Percentiles rank a stretch among this genome's conserved stretches.
phyloP scores from a whole-genome alignment of 2,329 filamentous ascomycete species.

The Xylariaceae sp. region DNA sequence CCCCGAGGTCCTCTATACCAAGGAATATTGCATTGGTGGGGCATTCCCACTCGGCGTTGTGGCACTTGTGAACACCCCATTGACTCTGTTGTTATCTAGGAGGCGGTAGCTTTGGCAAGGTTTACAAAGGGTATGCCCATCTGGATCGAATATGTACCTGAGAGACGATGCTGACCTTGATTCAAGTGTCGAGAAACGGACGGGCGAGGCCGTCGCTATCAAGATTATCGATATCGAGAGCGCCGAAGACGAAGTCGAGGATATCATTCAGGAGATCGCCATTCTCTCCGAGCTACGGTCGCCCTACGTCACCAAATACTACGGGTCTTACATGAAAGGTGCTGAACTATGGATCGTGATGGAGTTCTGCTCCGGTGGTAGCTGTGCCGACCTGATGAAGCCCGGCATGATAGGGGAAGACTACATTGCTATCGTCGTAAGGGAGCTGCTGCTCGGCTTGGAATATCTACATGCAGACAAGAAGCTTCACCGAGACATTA shows the following conservation, averaged over 20 bases:
- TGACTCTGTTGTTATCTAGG: slow-evolving; percentile 45
- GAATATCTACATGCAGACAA: slow-evolving; percentile 94
- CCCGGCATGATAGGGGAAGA: slow-evolving; percentile 87
- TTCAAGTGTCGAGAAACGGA: slow-evolving; percentile 80
- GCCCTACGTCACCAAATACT: slow-evolving; percentile 95
- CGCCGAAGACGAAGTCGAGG: slow-evolving; percentile 97
- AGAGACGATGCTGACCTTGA: slow-evolving; percentile 12
- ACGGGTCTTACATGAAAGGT: slow-evolving; percentile 93
- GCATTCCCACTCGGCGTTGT: no score
- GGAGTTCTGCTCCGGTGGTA: slow-evolving; percentile 97
- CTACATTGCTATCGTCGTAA: slow-evolving; percentile 93
- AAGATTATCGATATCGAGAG: slow-evolving; percentile 99
- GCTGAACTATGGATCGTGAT: slow-evolving; percentile 99
- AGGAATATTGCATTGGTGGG: slow-evolving; percentile 81
- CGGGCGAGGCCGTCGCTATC: slow-evolving; percentile 91
- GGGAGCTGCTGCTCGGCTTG: slow-evolving; percentile 82
- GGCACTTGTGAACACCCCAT: no score
- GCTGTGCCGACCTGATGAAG: slow-evolving; percentile 93
- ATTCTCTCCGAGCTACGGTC: slow-evolving; percentile 95
- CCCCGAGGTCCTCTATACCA: slow-evolving; percentile 88
- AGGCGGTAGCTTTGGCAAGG: slow-evolving; percentile 95
- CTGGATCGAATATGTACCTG: neutral
- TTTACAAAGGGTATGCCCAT: slow-evolving; percentile 81
- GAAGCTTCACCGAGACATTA: slow-evolving; percentile 94
- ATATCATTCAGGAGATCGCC: slow-evolving; percentile 98